These are phyloP conservation scores for Arthrocladium fulminans DNA, from an alignment of 2,329 filamentous ascomycete species.

Conservation along the genomic window DNA sequence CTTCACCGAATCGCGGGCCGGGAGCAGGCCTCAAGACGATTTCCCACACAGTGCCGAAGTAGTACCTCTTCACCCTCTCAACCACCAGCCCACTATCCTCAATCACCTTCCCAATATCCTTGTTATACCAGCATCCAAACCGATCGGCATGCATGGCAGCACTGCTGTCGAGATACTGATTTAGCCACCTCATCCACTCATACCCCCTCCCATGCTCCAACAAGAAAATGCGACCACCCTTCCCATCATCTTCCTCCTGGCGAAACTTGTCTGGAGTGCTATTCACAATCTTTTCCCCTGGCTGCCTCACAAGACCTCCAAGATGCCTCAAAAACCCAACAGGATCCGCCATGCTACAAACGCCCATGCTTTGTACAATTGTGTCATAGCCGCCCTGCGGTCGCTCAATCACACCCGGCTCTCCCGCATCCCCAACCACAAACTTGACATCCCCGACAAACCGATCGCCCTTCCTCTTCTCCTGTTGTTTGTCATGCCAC, in stretches of 20 bases:
- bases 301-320: conserved; percentile 19
- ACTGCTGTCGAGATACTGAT: conserved; percentile 38
- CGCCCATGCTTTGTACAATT: conserved; percentile 42
- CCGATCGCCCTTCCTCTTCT: neutral
- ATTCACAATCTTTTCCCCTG: conserved; percentile 15
- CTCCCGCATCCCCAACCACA: conserved; percentile 18
- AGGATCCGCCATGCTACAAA: conserved; percentile 35
- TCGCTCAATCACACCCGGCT: conserved; percentile 12
- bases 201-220: conserved; percentile 44
- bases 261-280: conserved; percentile 18
- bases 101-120: conserved; percentile 43
- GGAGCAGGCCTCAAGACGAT: conserved; percentile 21
- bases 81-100: conserved; percentile 39
- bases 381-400: conserved; percentile 34
- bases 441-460: conserved; percentile 19
- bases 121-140: conserved; percentile 47
- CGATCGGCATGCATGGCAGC: conserved; percentile 40
- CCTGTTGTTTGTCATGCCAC: conserved; percentile 25
- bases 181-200: conserved; percentile 31
- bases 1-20: neutral
- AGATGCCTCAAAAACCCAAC: conserved; percentile 17
- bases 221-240: conserved; percentile 36
- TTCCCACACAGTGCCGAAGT: conserved; percentile 42
- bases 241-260: conserved; percentile 9
- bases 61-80: conserved; percentile 35